Evolutionary conservation across 805 yeast genomes (phyloP).

Genomic region (Lachancea mirantina): DNA sequence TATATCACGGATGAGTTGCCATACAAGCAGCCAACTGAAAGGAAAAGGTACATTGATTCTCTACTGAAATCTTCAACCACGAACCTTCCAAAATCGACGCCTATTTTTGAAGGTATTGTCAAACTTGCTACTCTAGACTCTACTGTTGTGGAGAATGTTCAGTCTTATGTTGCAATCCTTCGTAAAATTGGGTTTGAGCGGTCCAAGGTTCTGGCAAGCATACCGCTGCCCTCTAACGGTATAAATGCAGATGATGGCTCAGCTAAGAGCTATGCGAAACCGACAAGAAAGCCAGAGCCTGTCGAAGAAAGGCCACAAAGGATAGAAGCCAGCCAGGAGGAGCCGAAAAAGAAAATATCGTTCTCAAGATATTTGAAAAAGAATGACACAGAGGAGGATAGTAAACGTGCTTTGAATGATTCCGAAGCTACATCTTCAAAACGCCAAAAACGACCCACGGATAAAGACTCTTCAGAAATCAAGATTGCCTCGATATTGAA

Average conservation of each 20-base stretch:
- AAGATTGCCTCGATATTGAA: slow-evolving; percentile 19
- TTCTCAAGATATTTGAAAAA: slow-evolving; percentile 29
- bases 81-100: slow-evolving; percentile 8
- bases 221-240: slow-evolving; percentile 5
- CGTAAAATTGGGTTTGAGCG: slow-evolving; percentile 18
- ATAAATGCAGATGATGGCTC: neutral
- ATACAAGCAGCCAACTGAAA: slow-evolving; percentile 19
- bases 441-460: slow-evolving; percentile 6
- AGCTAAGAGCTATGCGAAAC: neutral
- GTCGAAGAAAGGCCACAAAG: neutral
- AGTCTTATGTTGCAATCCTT: slow-evolving; percentile 19
- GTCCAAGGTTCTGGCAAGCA: slow-evolving; percentile 8
- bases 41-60: slow-evolving; percentile 21
- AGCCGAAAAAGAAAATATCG: slow-evolving; percentile 29
- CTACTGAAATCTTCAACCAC: slow-evolving; percentile 5
- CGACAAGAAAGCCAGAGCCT: neutral
- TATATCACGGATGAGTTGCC: slow-evolving; percentile 22
- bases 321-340: slow-evolving; percentile 11
- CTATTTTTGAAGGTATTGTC: slow-evolving; percentile 15
- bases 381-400: slow-evolving; percentile 16
- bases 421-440: neutral
- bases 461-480: slow-evolving; percentile 4
- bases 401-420: slow-evolving; percentile 13
- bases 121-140: slow-evolving; percentile 23
- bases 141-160: slow-evolving; percentile 19